Evolutionary conservation across 371 early-diverging fungal genomes (phyloP), one percentile per base, ranked within the genome.

Genomic region (Mortierella sp.): DNA sequence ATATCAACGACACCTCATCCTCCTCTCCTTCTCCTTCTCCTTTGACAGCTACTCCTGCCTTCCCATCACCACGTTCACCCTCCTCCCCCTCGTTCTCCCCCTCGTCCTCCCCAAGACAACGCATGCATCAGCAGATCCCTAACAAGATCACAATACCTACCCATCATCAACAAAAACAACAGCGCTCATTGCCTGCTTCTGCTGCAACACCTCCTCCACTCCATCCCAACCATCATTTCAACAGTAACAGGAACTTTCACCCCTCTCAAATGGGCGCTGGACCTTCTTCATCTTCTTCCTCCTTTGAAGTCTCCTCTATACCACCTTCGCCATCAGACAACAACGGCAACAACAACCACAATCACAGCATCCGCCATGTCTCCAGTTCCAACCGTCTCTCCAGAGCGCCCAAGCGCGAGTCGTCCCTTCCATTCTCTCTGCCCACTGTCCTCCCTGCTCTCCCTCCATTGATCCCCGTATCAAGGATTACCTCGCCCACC

Each of bases 401-500:
- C 29, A 68, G 75, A 49, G 35, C 79, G 27, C 79, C 60, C 41
- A 54, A 71, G 43, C 75, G 79, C 16, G 79, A 75, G 41, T 75
- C 79, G 32, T 79, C 79, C 4, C 18, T 79, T 12, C 38, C 71
- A 6, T 49, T n/a, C n/a, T 60, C 79, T 43, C 46, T 56, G n/a
- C 55, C 75, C 1, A 11, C 27, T 8, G 63, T 79, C 49, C 58
- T 74, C n/a, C 79, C 79, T 46, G 75, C 79, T 16, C 35, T 79
- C 32, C 75, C 79, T 24, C 79, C 79, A 43, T 29, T 78, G 44
- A 78, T 78, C 21, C 78, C 78, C 8, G 78, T 78, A 29, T 58
- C 58, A 1, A 44, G 32, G 32, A 10, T 54, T 38, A 51, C 43
- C 44, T 35, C 41, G 49, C 14, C 46, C 46, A 12, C 46, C 3